These are phyloP conservation scores for Enterospora canceri DNA, from an alignment of 371 early-diverging fungal genomes.

Conservation along the genomic window DNA sequence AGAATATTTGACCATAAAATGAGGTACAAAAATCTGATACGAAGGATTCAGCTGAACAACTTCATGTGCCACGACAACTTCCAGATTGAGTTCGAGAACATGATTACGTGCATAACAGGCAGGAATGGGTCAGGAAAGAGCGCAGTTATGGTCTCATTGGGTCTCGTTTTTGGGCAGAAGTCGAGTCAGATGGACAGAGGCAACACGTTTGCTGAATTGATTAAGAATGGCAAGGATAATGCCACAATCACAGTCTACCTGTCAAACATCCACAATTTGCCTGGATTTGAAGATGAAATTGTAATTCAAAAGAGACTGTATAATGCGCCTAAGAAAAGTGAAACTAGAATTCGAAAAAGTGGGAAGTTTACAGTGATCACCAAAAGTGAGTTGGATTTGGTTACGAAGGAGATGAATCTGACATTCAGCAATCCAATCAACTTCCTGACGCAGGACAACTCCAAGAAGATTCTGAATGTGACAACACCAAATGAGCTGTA, in stretches of 20 bases:
- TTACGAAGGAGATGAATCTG: conserved; percentile 43
- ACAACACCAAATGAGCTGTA: conserved; percentile 41
- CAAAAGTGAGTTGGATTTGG: conserved; percentile 43
- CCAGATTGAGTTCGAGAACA: conserved; percentile 42
- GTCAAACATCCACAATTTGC: conserved; percentile 24
- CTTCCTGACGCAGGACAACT: conserved; percentile 55
- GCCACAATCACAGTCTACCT: conserved; percentile 33
- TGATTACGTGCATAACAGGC: conserved; percentile 53
- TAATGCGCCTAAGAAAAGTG: conserved; percentile 2
- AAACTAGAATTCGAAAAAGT: not conserved
- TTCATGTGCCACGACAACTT: conserved; percentile 57
- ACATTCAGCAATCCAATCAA: conserved; percentile 54
- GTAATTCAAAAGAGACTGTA: conserved; percentile 44
- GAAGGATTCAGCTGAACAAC: conserved; percentile 49
- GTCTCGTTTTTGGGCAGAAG: conserved; percentile 53
- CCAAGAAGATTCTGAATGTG: conserved; percentile 53
- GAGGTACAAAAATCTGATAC: conserved; percentile 12
- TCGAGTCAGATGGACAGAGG: conserved; percentile 49
- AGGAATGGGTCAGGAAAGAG: conserved; percentile 57
- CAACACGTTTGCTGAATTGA: conserved; percentile 39
- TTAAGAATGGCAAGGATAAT: conserved; percentile 42
- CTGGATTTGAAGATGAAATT: conserved; percentile 29
- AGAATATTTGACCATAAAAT: no score
- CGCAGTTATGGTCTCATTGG: conserved; percentile 56
- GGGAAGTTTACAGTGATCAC: not conserved